Base-by-base conservation (phyloP, 2,329 filamentous ascomycete genomes). In the Aspergillus oerlinghausenensis region DNA sequence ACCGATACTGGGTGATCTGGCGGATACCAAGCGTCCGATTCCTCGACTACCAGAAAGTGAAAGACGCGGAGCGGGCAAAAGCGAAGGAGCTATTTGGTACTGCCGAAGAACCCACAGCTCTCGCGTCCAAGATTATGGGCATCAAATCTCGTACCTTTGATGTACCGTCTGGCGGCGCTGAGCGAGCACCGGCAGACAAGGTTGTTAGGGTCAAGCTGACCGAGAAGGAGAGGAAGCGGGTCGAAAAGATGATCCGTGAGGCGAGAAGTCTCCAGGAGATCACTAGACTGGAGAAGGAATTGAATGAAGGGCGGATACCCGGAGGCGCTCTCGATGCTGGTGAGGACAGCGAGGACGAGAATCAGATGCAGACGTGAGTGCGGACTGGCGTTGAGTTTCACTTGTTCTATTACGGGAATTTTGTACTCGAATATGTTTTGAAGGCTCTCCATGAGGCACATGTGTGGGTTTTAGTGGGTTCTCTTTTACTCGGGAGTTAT, bases 261-360 rank as follows among this genome's bases (percentile, higher is more conserved):
- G 93, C 94, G 5, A 92, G 88, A 73, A 96, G 88, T 69, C 73
- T 99, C 68, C 88, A 92, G 65, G 94, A 97, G 77, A 95, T 99
- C 70, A 88, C 90, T 56, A 83, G 85, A 64, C 74, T 99, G 70
- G 94, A 99, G 79, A 96, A 93, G 79, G 90, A 94, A 74, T 77
- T 97, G 63, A 89, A 90, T 60, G 93, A 97, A 73, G 94, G 94
- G 1, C 82, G 89, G 68, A 82, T 97, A 73, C 93, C 93, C 2
- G 81, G 83, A 35, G 89, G 86, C 28, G 82, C 73, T 26, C 62
- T 77, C 40, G 70, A 67, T 49, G 71, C 63, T 19, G 74, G 70
- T 48, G 71, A 67, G 26, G 68, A 67, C 43, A 64, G 59, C 26
- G 70, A 72, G 50, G 70, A 71, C 29, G 65, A 63, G 38, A 63